A percentile compares a stretch with the other conserved stretches of the same genome.
These are phyloP conservation scores for Xylaria sp. DNA, from an alignment of 2,329 filamentous ascomycete species.

Conservation along the genomic window DNA sequence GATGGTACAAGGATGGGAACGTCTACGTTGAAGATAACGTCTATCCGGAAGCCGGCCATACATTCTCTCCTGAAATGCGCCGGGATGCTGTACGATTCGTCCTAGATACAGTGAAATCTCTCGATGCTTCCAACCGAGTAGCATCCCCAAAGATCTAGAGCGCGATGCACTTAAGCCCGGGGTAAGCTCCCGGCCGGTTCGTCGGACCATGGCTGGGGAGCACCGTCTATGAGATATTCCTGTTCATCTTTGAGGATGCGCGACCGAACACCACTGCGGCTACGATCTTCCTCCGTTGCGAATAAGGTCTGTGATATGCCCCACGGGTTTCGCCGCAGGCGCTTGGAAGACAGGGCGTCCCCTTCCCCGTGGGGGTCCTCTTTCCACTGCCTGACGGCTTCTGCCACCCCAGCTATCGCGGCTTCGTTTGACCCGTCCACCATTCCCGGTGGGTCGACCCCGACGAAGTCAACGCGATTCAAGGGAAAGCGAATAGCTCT, in stretches of 20 bases:
- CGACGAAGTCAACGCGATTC: conserved; percentile 57
- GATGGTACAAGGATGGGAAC: conserved; percentile 60
- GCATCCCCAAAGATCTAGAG: conserved; percentile 37
- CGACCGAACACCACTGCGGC: conserved; percentile 47
- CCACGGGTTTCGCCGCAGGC: conserved; percentile 58
- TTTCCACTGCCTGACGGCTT: conserved; percentile 56
- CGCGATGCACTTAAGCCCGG: neutral
- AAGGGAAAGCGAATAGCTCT: conserved; percentile 62
- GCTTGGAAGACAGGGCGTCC: conserved; percentile 53
- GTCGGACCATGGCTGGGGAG: conserved; percentile 48
- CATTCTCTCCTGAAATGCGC: conserved; percentile 72
- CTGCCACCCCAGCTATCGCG: conserved; percentile 49
- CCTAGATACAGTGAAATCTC: conserved; percentile 49
- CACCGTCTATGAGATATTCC: conserved; percentile 50
- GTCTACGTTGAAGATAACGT: conserved; percentile 68
- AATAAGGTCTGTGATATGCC: conserved; percentile 53
- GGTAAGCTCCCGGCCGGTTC: neutral
- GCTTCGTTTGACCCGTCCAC: conserved; percentile 44
- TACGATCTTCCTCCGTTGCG: conserved; percentile 40
- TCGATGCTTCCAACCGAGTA: conserved; percentile 37
- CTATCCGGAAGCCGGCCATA: conserved; percentile 72
- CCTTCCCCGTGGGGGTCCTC: conserved; percentile 59
- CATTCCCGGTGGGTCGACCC: conserved; percentile 67
- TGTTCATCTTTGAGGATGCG: conserved; percentile 40
- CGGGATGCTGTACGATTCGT: conserved; percentile 70